Conservation (phyloP, 2,329 filamentous ascomycete genomes). For the Cercospora berteroae region DNA sequence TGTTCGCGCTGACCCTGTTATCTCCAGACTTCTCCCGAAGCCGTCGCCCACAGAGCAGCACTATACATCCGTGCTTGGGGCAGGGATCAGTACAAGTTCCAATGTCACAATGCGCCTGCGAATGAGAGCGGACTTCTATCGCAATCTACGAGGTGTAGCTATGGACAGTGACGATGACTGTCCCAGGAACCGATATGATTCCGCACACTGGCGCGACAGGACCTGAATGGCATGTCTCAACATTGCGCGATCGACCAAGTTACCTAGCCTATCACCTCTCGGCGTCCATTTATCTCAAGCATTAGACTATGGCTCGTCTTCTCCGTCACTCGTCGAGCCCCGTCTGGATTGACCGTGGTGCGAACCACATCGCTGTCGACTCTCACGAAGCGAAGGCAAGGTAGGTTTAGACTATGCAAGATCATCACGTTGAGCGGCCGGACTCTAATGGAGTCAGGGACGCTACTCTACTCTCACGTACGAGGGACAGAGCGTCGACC, state of each 20-base stretch:
- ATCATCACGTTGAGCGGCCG: conserved; percentile 4
- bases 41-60: not conserved
- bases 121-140: not conserved
- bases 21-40: conserved; percentile 9
- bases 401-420: not conserved
- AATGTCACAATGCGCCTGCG: not conserved
- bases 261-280: conserved; percentile 10
- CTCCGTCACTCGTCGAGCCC: conserved; percentile 4
- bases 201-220: conserved; percentile 13
- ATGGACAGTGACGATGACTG: conserved; percentile 4
- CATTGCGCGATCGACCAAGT: conserved; percentile 1
- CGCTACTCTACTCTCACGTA: not conserved
- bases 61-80: not conserved
- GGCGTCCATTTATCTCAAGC: not conserved
- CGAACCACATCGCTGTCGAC: conserved; percentile 1
- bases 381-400: conserved; percentile 1
- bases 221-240: conserved; percentile 15
- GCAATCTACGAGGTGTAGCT: not conserved
- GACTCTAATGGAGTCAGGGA: not conserved
- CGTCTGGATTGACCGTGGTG: not conserved
- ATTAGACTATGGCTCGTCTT: conserved; percentile 9
- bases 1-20: not conserved
- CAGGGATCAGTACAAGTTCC: conserved; percentile 1
- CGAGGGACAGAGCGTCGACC: not conserved
- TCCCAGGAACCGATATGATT: conserved; percentile 10